These are phyloP conservation scores for Nelumbo lutea DNA, from an alignment of 164 flowering plant genomes.

Conservation along the genomic window DNA sequence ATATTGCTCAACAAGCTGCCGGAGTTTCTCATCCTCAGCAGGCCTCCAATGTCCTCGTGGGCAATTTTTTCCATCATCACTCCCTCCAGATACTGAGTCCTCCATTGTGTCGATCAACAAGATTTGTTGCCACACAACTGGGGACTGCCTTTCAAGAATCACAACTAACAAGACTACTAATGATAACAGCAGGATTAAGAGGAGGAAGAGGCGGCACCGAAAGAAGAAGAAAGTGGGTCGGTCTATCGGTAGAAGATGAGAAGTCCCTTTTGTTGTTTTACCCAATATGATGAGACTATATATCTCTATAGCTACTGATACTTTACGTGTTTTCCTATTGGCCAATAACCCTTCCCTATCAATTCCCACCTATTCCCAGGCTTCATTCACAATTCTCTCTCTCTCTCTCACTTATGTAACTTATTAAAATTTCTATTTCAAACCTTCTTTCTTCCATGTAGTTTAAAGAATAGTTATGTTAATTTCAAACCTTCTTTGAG, in stretches of 20 bases:
- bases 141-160: no score
- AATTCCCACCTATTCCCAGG: conserved; percentile 7
- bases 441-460: not conserved
- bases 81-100: conserved; percentile 13
- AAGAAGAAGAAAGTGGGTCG: conserved; percentile 1
- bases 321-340: not conserved
- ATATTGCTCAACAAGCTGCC: conserved; percentile 24
- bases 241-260: conserved; percentile 13
- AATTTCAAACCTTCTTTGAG: not conserved
- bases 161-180: not conserved
- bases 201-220: not conserved
- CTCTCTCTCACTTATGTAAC: not conserved
- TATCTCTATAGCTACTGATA: not conserved
- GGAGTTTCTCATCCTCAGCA: conserved; percentile 34
- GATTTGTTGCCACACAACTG: not conserved
- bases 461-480: not conserved
- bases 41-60: conserved; percentile 43
- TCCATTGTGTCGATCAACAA: conserved; percentile 9
- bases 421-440: not conserved
- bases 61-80: conserved; percentile 15
- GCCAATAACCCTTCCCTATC: conserved; percentile 1
- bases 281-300: conserved; percentile 8
- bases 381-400: not conserved
- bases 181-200: not conserved
- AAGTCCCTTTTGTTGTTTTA: conserved; percentile 27